Evolutionary conservation across 1,139 yeast genomes (phyloP).

Genomic region (Yamadazyma friedrichii): DNA sequence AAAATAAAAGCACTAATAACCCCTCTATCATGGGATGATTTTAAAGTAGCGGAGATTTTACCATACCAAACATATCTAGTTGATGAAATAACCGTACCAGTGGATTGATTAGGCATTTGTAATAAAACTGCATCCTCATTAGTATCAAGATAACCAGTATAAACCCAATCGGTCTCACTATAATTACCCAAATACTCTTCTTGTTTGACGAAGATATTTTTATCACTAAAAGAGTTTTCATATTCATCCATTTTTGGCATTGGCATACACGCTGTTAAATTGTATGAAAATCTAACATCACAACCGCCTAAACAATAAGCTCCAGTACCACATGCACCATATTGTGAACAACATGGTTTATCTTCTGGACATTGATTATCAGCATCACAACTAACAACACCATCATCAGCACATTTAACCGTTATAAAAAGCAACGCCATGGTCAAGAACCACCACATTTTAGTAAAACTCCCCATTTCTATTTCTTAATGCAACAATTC

Average conservation of each 20-base stretch:
- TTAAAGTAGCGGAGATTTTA: conserved; percentile 63
- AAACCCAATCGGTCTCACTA: conserved; percentile 66
- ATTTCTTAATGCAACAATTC: neutral
- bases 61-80: conserved; percentile 88
- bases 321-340: conserved; percentile 85
- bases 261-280: conserved; percentile 67
- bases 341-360: conserved; percentile 79
- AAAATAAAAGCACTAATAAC: conserved; percentile 84
- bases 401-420: conserved; percentile 14
- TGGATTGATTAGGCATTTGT: conserved; percentile 77
- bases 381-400: conserved; percentile 43
- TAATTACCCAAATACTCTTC: conserved; percentile 68
- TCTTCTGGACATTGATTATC: conserved; percentile 63
- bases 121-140: conserved; percentile 55
- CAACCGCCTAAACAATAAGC: conserved; percentile 80
- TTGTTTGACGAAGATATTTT: conserved; percentile 26
- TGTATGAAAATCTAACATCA: conserved; percentile 65
- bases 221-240: conserved; percentile 35
- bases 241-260: conserved; percentile 42
- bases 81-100: conserved; percentile 81
- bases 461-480: conserved; percentile 1
- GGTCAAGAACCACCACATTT: conserved; percentile 5
- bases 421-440: conserved; percentile 11
- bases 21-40: conserved; percentile 75
- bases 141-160: conserved; percentile 64